Evolutionary conservation across 2,329 filamentous ascomycete species (phyloP), one percentile per base, ranked within the genome.

Genomic region (Lecanosticta acicola): DNA sequence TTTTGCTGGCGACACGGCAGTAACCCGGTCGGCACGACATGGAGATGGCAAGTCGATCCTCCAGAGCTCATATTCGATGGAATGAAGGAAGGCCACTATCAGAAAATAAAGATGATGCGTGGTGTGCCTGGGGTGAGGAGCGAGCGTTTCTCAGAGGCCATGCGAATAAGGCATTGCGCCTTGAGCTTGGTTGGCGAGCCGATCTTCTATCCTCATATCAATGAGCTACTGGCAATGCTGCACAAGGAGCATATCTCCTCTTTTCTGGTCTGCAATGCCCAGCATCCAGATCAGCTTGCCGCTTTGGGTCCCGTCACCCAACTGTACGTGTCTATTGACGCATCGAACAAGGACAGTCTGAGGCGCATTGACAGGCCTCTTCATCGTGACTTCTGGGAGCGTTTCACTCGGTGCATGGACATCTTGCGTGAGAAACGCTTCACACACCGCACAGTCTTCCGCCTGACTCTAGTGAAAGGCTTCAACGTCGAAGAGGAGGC

Each of bases 1-100:
- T 98, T 97, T 68, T 98, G 91, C 76, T 98, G 91, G 93, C 83
- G 93, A 4, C 93, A 97, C 64, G 93, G 91, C 43, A 97, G 93
- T 0, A 98, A 97, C 65, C 91, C 91, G 0, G 93, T 97, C 0
- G 90, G 90, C 39, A 97, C 93, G 2, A 94, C 85, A 3, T 97
- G 93, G 91, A 83, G 91, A 50, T 98, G 91, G 91, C 81, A 90
- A 41, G 87, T 96, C 21, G 93, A 97, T 63, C 84, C 87, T 0
- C 90, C 91, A 0, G 85, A 95, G 18, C 68, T 89, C 59, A 94
- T 97, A 58, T 95, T 96, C 63, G 72, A 85, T 32, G 91, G 91
- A 39, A 88, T 95, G 53, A 95, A 94, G 65, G 83, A 84, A 48
- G 86, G 85, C 13, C 93, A 97, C 68, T 96, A 96, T 74, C 84